Evolutionary conservation across 1,284 basidiomycete species (phyloP).

Genomic region (Malassezia slooffiae): DNA sequence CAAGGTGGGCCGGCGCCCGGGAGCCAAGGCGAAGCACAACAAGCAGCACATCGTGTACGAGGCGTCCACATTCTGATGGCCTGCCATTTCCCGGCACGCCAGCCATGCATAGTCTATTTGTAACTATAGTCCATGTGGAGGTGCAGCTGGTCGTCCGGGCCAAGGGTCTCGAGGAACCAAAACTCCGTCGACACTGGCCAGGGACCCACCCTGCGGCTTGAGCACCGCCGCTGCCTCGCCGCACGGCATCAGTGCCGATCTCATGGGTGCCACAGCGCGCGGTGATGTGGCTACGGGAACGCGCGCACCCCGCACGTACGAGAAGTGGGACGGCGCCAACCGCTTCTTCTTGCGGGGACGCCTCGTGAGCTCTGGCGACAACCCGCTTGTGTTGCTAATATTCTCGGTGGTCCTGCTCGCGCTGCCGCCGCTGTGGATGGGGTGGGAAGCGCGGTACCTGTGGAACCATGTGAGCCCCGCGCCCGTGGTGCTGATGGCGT

Average conservation of each 20-base stretch:
- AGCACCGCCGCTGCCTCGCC: too few relatives aligned
- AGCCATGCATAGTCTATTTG: too few relatives aligned
- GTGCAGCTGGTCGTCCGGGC: too few relatives aligned
- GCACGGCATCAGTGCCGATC: too few relatives aligned
- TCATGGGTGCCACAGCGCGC: too few relatives aligned
- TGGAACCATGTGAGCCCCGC: slow-evolving; percentile 28
- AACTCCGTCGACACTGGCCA: too few relatives aligned
- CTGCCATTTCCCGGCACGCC: too few relatives aligned
- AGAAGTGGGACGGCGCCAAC: background rate
- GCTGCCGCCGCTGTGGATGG: slow-evolving; percentile 33
- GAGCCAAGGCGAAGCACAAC: slow-evolving; percentile 51
- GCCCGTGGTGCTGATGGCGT: slow-evolving; percentile 26
- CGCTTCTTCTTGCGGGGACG: background rate
- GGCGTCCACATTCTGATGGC: background rate
- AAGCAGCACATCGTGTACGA: slow-evolving; percentile 3
- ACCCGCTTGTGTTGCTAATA: slow-evolving; percentile 16
- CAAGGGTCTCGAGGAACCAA: too few relatives aligned
- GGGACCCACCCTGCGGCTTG: too few relatives aligned
- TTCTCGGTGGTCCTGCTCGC: slow-evolving; percentile 20
- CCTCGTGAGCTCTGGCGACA: slow-evolving; percentile 5
- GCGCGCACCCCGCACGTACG: background rate
- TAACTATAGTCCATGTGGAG: too few relatives aligned
- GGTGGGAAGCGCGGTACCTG: slow-evolving; percentile 32
- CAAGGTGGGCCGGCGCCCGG: slow-evolving; percentile 44
- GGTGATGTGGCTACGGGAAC: too few relatives aligned